These are phyloP conservation scores for Candolleomyces aberdarensis DNA, from an alignment of 768 basidiomycete species.

Conservation along the genomic window DNA sequence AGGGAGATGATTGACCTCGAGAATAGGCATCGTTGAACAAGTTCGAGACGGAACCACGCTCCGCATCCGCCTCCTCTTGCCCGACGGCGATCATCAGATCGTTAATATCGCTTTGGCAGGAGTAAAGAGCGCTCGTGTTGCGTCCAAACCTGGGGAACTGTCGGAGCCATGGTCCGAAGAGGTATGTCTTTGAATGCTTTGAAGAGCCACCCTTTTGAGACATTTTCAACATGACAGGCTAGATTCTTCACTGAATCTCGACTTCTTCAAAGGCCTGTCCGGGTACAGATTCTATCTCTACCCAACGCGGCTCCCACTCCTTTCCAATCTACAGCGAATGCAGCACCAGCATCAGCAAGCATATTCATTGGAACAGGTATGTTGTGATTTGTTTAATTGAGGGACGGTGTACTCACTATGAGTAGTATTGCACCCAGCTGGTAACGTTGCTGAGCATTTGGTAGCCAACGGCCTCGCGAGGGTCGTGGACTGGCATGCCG, in stretches of 20 bases:
- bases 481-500: constrained; percentile 97
- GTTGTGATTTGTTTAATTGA: constrained; percentile 15
- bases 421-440: constrained; percentile 83
- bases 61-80: constrained; percentile 83
- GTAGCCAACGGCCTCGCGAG: constrained; percentile 83
- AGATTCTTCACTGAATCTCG: constrained; percentile 92
- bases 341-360: constrained; percentile 64
- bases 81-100: constrained; percentile 87
- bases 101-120: constrained; percentile 84
- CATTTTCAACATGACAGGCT: constrained; percentile 48
- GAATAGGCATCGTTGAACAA: constrained; percentile 84
- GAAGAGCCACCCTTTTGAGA: constrained; percentile 11
- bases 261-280: constrained; percentile 76
- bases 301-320: constrained; percentile 78
- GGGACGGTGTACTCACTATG: constrained; percentile 6
- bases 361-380: constrained; percentile 86
- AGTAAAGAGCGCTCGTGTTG: constrained; percentile 68
- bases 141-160: constrained; percentile 69
- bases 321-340: constrained; percentile 60
- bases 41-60: constrained; percentile 92
- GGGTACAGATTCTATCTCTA: constrained; percentile 74
- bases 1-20: constrained; percentile 7
- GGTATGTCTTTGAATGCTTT: constrained; percentile 35
- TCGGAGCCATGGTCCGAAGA: constrained; percentile 90
- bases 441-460: constrained; percentile 91